Base-by-base conservation (phyloP, 192 early-diverging fungal genomes). In the Dimargaris verticillata region DNA sequence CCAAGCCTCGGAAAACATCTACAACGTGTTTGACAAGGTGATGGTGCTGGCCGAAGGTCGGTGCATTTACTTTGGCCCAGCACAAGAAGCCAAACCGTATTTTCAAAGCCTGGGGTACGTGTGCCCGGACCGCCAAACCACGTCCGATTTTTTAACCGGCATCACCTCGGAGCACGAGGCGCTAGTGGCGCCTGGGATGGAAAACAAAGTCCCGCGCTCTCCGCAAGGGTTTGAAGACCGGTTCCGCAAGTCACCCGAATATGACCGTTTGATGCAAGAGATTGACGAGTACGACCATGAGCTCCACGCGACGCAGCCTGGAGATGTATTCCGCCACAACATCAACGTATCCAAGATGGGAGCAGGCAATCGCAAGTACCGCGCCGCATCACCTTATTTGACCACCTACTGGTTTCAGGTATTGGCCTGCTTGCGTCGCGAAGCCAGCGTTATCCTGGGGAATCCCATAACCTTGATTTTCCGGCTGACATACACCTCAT, bases 1-100 rank as follows among this genome's bases (percentile, higher is more conserved):
- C 69, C 82, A 86, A 72, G 80, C 84, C 9, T 83, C 84, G 9
- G 86, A 92, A 64, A 84, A 76, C 73, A 88, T 89, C 53, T 88
- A 79, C 67, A 68, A 76, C 33, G 66, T 88, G 24, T 88, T 88
- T 66, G 83, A 88, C 70, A 83, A 71, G 58, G 75, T 81, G 11
- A 65, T 85, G 59, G 72, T 88, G 18, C 60, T 88, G 3, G 80
- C 83, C 57, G 72, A 83, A 26, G 85, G 85, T 61, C 74, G 75
- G 29, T 78, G 78, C 60, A 72, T 85, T 60, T 88, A 79, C 68
- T 85, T 83, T 73, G 85, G 85, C 3, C 85, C 82, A 25, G 71
- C 64, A 7, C 66, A 64, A 53, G 46, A 71, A 9, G 85, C 85
- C 0, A 77, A 80, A 12, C 64, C 63, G 20, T 88, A 85, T 61